Evolutionary conservation across 2,329 filamentous ascomycete genomes (phyloP).

Genomic region (Clonostachys rhizophaga): DNA sequence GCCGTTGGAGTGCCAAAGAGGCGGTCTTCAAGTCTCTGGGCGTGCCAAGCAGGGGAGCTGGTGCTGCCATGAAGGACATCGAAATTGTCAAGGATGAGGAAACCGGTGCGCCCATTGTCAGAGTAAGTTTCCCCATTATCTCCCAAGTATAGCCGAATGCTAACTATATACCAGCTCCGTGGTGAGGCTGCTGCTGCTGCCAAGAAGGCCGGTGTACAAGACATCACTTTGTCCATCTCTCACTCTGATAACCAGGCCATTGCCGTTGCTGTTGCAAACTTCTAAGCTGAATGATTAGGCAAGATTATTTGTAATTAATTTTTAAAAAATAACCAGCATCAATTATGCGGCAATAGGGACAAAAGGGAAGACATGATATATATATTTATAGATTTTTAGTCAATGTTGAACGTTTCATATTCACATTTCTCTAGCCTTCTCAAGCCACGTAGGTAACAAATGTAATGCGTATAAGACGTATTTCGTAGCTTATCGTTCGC

Average conservation of each 20-base stretch:
- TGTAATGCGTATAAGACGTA: no score
- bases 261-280: slow-evolving; percentile 82
- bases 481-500: no score
- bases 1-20: slow-evolving; percentile 96
- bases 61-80: slow-evolving; percentile 89
- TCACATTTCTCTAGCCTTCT: no score
- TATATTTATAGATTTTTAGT: no score
- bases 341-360: no score
- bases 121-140: slow-evolving; percentile 54
- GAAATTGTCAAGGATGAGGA: slow-evolving; percentile 81
- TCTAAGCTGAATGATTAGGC: slow-evolving; percentile 38
- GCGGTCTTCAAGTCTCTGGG: slow-evolving; percentile 97
- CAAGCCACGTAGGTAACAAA: no score
- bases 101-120: slow-evolving; percentile 77
- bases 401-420: no score
- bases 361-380: no score
- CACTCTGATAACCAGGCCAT: slow-evolving; percentile 94
- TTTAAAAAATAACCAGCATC: no score
- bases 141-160: slow-evolving; percentile 8
- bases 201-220: slow-evolving; percentile 81
- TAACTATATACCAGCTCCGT: slow-evolving; percentile 62
- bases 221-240: slow-evolving; percentile 89
- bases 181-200: slow-evolving; percentile 80
- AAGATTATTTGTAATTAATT: background rate
- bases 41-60: slow-evolving; percentile 80